Percentiles rank a stretch among this genome's conserved stretches.
Evolutionary conservation across 164 flowering plant species (phyloP).

Genomic region (Sextonia rubra): DNA sequence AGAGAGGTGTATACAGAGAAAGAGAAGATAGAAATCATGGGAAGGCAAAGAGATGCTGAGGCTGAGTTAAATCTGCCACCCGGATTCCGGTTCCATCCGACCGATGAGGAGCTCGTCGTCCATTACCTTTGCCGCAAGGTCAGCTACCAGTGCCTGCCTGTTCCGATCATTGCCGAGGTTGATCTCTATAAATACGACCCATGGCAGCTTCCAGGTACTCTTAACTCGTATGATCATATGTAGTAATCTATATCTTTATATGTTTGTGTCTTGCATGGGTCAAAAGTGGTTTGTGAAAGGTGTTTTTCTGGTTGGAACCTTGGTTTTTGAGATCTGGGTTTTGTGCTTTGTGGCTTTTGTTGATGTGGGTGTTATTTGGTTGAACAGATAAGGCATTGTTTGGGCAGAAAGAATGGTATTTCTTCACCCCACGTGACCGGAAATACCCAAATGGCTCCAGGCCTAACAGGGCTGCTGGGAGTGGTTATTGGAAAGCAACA

Average conservation of each 20-base stretch:
- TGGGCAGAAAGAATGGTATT: slow-evolving; percentile 30
- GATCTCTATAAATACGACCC: slow-evolving; percentile 33
- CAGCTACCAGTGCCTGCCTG: slow-evolving; percentile 17
- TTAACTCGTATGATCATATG: not conserved
- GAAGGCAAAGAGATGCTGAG: slow-evolving; percentile 21
- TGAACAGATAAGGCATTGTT: slow-evolving; percentile 24
- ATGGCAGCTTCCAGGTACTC: slow-evolving; percentile 28
- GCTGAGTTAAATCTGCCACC: slow-evolving; percentile 29
- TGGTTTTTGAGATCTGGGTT: not conserved
- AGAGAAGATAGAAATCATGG: slow-evolving; percentile 1
- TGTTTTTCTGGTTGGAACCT: not conserved
- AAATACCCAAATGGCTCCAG: slow-evolving; percentile 27
- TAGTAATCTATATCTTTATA: not conserved
- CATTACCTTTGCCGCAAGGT: slow-evolving; percentile 26
- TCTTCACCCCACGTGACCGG: slow-evolving; percentile 25
- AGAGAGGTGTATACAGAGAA: no score
- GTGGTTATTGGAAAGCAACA: slow-evolving; percentile 28
- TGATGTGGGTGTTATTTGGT: not conserved
- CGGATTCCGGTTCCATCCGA: slow-evolving; percentile 32
- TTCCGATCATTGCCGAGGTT: slow-evolving; percentile 30
- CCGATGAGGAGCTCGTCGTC: slow-evolving; percentile 31
- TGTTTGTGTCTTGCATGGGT: not conserved
- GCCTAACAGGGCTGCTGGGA: slow-evolving; percentile 25
- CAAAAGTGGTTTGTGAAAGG: no score
- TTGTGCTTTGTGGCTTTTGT: not conserved